phyloP scores from a whole-genome alignment of 1,139 yeast genomes.

The Candida sp. region DNA sequence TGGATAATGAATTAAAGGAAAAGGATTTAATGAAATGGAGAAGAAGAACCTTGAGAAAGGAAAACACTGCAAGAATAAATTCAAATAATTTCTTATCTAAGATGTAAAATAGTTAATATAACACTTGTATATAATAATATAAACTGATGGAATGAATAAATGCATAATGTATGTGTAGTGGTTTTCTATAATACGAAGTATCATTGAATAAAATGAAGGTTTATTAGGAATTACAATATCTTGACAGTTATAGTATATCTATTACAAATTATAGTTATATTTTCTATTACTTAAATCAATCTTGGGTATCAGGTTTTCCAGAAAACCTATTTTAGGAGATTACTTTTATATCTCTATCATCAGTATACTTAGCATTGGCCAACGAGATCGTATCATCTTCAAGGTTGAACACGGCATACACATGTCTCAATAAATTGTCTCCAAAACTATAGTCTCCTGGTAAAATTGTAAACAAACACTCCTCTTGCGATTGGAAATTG shows the following conservation, averaged over 20 bases:
- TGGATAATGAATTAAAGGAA: constrained; percentile 48
- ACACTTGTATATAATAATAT: constrained; percentile 6
- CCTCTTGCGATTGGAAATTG: constrained; percentile 5
- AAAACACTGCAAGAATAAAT: constrained; percentile 68
- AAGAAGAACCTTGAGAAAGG: constrained; percentile 63
- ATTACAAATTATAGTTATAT: no score
- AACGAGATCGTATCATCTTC: constrained; percentile 34
- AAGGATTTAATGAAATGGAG: constrained; percentile 66
- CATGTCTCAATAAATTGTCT: constrained; percentile 35
- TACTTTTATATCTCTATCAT: constrained; percentile 16
- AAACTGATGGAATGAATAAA: background rate
- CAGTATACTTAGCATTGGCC: constrained; percentile 33
- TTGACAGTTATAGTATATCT: no score
- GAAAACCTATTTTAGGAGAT: background rate
- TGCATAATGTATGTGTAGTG: no score
- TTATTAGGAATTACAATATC: no score
- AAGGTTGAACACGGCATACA: constrained; percentile 35
- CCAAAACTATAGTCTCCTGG: constrained; percentile 17
- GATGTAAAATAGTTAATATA: constrained; percentile 24
- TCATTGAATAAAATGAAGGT: no score
- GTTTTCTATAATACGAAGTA: no score
- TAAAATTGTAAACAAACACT: constrained; percentile 5
- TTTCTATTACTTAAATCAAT: background rate
- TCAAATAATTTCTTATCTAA: constrained; percentile 70
- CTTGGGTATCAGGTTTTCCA: background rate